Evolutionary conservation across 169 alveolate species (phyloP).

Genomic region (Besnoitia besnoiti): DNA sequence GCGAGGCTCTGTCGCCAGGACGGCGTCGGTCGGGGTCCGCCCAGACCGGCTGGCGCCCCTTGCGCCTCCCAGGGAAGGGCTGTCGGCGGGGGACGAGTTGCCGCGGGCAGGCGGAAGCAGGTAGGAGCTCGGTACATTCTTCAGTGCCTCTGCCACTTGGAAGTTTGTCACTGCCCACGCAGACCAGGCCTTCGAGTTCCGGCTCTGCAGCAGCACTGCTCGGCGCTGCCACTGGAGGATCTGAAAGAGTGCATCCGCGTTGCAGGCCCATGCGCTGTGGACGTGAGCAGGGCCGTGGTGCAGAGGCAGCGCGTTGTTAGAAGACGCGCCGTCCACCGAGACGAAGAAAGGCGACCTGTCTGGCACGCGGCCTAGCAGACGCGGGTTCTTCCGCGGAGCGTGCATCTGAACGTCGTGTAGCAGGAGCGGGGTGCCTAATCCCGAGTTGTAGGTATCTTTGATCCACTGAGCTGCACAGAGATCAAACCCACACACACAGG

Average conservation of each 20-base stretch:
- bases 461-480: conserved; percentile 36
- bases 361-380: not conserved
- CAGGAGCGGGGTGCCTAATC: not conserved
- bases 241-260: conserved; percentile 13
- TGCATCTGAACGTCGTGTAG: not conserved
- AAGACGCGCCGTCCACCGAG: not conserved
- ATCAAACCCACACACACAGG: too few relatives aligned
- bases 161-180: conserved; percentile 85
- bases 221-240: conserved; percentile 31
- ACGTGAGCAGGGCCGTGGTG: not conserved
- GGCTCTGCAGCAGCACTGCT: not conserved
- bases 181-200: conserved; percentile 87
- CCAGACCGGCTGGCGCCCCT: not conserved
- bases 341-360: not conserved
- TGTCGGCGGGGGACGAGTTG: not conserved
- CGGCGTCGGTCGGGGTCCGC: not conserved
- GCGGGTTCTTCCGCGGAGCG: not conserved
- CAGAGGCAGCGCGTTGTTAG: not conserved
- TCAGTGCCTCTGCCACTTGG: conserved; percentile 74
- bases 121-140: not conserved
- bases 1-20: too few relatives aligned
- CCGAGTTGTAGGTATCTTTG: conserved; percentile 8
- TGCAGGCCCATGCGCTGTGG: not conserved
- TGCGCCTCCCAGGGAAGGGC: not conserved
- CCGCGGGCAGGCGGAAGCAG: not conserved